Evolutionary conservation across 345 rosid genomes (phyloP).

Genomic region (Pugionium dolabratum): DNA sequence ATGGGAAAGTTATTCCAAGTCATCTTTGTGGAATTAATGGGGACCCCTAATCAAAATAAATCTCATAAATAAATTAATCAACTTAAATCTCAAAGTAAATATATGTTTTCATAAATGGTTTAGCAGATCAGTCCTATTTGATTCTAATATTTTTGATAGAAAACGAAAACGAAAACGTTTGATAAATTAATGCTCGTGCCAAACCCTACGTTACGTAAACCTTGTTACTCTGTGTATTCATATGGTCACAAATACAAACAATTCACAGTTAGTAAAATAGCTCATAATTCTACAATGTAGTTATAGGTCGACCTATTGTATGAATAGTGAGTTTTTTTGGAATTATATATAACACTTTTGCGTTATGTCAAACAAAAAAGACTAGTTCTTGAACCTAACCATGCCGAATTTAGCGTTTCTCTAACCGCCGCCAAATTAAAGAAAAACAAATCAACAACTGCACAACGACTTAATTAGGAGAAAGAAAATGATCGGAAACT

Average conservation of each 20-base stretch:
- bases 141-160: background rate
- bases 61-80: conserved; percentile 10
- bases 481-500: conserved; percentile 39
- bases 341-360: background rate
- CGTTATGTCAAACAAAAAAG: conserved; percentile 5
- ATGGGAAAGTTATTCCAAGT: conserved; percentile 37
- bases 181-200: conserved; percentile 4
- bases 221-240: background rate
- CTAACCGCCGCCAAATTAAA: conserved; percentile 38
- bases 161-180: conserved; percentile 6
- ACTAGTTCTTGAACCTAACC: conserved; percentile 41
- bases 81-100: background rate
- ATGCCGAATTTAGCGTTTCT: conserved; percentile 35
- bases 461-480: conserved; percentile 21
- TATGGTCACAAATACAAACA: background rate
- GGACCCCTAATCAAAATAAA: conserved; percentile 21
- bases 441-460: conserved; percentile 18
- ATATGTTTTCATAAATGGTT: too few relatives aligned
- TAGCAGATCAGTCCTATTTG: background rate
- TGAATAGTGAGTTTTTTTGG: too few relatives aligned
- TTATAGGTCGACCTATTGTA: too few relatives aligned
- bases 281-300: background rate
- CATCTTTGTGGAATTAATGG: conserved; percentile 27
- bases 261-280: background rate
- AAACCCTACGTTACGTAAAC: conserved; percentile 16